phyloP scores from a whole-genome alignment of 345 rosid genomes.

The Citrus glauca region DNA sequence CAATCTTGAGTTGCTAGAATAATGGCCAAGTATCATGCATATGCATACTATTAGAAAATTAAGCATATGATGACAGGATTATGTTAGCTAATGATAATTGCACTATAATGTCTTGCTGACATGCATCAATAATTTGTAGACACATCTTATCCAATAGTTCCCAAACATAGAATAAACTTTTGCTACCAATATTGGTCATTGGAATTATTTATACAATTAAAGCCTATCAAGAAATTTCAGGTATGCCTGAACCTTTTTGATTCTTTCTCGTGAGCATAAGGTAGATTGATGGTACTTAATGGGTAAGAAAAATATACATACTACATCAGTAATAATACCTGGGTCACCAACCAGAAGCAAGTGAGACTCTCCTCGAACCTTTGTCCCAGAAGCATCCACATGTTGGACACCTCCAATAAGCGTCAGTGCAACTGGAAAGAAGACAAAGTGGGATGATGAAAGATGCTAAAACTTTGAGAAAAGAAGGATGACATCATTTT shows the following conservation, averaged over 20 bases:
- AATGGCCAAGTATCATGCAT: neutral
- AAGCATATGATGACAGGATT: neutral
- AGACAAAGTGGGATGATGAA: neutral
- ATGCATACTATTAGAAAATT: neutral
- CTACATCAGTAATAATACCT: conserved; percentile 34
- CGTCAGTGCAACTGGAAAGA: conserved; percentile 71
- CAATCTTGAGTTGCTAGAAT: neutral
- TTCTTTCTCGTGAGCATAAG: neutral
- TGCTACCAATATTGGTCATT: neutral
- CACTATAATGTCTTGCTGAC: neutral
- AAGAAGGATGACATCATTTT: neutral
- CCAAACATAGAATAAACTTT: neutral
- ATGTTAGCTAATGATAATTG: too few relatives aligned
- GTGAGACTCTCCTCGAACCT: conserved; percentile 94
- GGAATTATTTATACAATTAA: neutral
- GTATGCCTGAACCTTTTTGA: neutral
- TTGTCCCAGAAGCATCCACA: conserved; percentile 92
- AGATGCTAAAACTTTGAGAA: neutral
- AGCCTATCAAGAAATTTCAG: neutral
- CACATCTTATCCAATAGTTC: neutral
- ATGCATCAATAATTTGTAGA: neutral
- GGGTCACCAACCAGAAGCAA: conserved; percentile 98
- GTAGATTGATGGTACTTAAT: neutral
- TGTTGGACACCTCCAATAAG: conserved; percentile 97
- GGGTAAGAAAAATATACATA: neutral